These are phyloP conservation scores for Tanacetum coccineum DNA, from an alignment of 129 eudicot genomes.

Conservation along the genomic window DNA sequence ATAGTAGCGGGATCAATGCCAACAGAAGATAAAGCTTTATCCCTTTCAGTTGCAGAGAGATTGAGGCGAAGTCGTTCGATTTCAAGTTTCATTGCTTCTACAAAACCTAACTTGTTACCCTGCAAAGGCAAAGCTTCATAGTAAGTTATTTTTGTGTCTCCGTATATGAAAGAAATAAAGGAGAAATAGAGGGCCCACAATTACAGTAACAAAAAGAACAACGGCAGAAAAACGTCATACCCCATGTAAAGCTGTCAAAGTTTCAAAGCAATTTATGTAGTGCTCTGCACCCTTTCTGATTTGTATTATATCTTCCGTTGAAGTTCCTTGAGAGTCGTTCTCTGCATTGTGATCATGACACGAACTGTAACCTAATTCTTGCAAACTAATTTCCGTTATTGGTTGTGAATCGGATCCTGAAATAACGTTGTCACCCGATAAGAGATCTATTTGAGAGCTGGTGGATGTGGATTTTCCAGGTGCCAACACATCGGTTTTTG, in stretches of 20 bases:
- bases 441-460: constrained; percentile 54
- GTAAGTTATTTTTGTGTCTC: constrained; percentile 14
- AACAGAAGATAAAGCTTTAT: constrained; percentile 68
- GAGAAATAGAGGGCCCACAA: neutral
- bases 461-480: constrained; percentile 37
- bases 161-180: neutral
- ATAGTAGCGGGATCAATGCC: constrained; percentile 84
- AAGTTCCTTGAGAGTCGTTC: constrained; percentile 26
- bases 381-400: constrained; percentile 33
- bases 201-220: neutral
- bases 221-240: constrained; percentile 36
- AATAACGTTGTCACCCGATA: constrained; percentile 53
- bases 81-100: constrained; percentile 90
- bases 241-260: constrained; percentile 53
- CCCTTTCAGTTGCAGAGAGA: constrained; percentile 79
- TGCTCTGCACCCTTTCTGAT: constrained; percentile 39
- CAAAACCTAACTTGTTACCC: constrained; percentile 60
- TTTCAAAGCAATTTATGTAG: constrained; percentile 54
- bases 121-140: constrained; percentile 44
- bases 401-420: constrained; percentile 47
- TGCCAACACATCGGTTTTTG: constrained; percentile 26
- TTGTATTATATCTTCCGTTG: constrained; percentile 36
- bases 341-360: constrained; percentile 39
- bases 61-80: constrained; percentile 70
- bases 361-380: constrained; percentile 44